Conservation (phyloP, 2,329 filamentous ascomycete genomes). For the Fusarium sarcochroum region DNA sequence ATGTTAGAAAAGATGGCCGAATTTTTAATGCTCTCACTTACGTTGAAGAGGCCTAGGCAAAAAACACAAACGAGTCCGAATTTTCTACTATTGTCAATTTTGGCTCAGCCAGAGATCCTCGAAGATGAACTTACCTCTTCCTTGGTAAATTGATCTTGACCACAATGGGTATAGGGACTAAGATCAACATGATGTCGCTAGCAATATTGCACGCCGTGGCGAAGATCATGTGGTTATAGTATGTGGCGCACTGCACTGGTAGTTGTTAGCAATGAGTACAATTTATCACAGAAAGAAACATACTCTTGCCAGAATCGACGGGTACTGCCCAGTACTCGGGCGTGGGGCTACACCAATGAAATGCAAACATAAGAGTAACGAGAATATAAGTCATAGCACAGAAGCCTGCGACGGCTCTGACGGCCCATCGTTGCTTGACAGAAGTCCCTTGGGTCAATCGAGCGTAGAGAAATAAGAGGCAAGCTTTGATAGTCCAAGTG, state of each 20-base stretch:
- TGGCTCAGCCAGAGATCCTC: rapidly evolving
- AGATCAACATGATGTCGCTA: conserved; percentile 60
- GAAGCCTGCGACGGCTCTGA: conserved; percentile 61
- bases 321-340: conserved; percentile 67
- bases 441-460: conserved; percentile 61
- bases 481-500: conserved; percentile 67
- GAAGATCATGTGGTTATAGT: conserved; percentile 63
- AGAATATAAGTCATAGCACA: conserved; percentile 61
- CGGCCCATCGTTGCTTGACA: conserved; percentile 53
- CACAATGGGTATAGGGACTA: conserved; percentile 62
- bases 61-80: conserved; percentile 68
- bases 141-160: conserved; percentile 56
- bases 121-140: conserved; percentile 36
- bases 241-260: conserved; percentile 60
- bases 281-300: background rate
- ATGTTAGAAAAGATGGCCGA: background rate
- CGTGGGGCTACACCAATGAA: conserved; percentile 68
- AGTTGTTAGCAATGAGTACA: conserved; percentile 8
- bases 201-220: conserved; percentile 63
- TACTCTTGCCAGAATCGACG: conserved; percentile 41
- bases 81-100: conserved; percentile 57
- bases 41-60: conserved; percentile 66
- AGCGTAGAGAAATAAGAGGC: conserved; percentile 66
- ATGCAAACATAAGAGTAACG: conserved; percentile 65
- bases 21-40: conserved; percentile 13